Base-by-base conservation (phyloP, 306 rosid genomes). In the Lathyrus sativus region DNA sequence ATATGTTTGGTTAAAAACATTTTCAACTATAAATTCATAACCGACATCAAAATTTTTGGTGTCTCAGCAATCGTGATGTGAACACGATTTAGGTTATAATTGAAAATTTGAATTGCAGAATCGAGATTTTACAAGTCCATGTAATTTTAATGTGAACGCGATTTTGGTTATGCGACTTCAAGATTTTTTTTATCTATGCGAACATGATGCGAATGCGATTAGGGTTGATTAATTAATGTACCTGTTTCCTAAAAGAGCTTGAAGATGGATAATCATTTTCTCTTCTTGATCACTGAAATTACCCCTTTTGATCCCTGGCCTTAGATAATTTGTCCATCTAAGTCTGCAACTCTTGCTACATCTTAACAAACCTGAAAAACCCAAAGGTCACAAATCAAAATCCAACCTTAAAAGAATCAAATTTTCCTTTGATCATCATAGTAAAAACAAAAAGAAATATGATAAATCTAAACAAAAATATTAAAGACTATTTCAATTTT, bases 171-270 rank as follows among this genome's bases (percentile, higher is more conserved):
- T 2, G 4, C 29, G 29, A 0, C 3, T 2, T 53, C 0, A 14
- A 46, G 0, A 3, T 15, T 48, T 6, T 6, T 48, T 6, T 0
- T 14, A 14, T 14, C 22, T 14, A 9, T 15, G 3, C 3, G 2
- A 14, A 7, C 4, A 0, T 14, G 3, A 0, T 6, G 1, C 38
- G 11, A 49, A 14, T 0, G 0, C 1, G 11, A 51, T 19, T 22
- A 4, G 0, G 51, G 41, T 37, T 28, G 28, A 55, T 28, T 14
- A 14, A 33, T 58, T 11, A 22, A 28, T 59, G 43, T 86, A 93
- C 98, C 97, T 86, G 50, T 93, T 93, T 64, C 99, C 99, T 74
- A 93, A 58, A 67, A 93, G 99, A 14, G 96, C 97, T 85, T 93
- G 99, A 60, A 93, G 99, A 68, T 90, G 97, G 76, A 93, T 82